A percentile compares a stretch with the other conserved stretches of the same genome.
Evolutionary conservation across 768 basidiomycete genomes (phyloP).

Genomic region (Myochromella boudieri): DNA sequence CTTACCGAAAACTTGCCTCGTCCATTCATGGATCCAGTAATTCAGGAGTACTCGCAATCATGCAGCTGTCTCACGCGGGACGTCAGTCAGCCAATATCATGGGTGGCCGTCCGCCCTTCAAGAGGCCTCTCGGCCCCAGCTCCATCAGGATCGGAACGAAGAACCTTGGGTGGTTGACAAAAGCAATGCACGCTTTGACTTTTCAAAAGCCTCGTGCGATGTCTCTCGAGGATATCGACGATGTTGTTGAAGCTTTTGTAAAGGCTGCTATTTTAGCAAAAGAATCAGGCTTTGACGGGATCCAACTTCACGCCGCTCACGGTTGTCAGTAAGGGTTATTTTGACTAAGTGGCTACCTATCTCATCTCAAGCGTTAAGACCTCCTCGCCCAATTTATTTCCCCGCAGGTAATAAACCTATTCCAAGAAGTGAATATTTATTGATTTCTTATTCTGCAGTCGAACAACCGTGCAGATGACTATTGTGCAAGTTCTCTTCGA

Average conservation of each 20-base stretch:
- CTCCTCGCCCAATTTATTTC: constrained; percentile 79
- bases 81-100: constrained; percentile 78
- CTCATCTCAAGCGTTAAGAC: constrained; percentile 42
- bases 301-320: constrained; percentile 84
- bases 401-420: constrained; percentile 49
- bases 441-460: constrained; percentile 13
- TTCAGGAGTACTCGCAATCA: constrained; percentile 51
- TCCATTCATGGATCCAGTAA: constrained; percentile 43
- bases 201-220: constrained; percentile 69
- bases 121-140: constrained; percentile 71
- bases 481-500: constrained; percentile 53
- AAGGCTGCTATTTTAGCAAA: constrained; percentile 64
- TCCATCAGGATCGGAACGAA: constrained; percentile 46
- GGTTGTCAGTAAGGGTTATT: constrained; percentile 67
- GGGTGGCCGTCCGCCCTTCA: constrained; percentile 63
- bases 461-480: constrained; percentile 62
- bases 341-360: too few species aligned
- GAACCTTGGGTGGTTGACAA: constrained; percentile 28
- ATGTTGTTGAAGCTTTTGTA: constrained; percentile 62
- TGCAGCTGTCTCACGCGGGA: constrained; percentile 84
- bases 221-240: constrained; percentile 57
- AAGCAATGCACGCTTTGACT: constrained; percentile 41
- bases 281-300: constrained; percentile 78
- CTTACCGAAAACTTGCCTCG: constrained; percentile 50
- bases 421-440: not conserved